Evolutionary conservation across 108 stramenopile genomes (phyloP).

Genomic region (Cyclotella atomus): DNA sequence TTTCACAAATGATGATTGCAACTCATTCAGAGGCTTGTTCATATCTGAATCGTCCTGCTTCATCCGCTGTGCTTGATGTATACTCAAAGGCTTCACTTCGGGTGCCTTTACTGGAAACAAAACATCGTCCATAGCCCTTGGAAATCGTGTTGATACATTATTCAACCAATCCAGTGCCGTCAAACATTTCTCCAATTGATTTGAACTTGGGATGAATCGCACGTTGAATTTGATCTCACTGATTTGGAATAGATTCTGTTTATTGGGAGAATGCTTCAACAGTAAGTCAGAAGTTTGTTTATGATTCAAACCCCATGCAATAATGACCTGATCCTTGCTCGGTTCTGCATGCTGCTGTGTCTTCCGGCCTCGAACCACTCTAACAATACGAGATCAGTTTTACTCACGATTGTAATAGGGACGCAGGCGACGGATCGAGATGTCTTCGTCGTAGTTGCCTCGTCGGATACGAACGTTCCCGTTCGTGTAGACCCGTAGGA

Average conservation of each 20-base stretch:
- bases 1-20: conserved; percentile 58
- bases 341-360: conserved; percentile 5
- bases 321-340: conserved; percentile 27
- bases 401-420: too few species aligned
- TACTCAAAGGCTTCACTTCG: conserved; percentile 27
- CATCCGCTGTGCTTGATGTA: conserved; percentile 11
- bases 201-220: conserved; percentile 52
- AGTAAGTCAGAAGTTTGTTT: conserved; percentile 12
- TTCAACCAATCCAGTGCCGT: conserved; percentile 65
- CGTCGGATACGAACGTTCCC: too few species aligned
- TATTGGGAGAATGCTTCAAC: neutral
- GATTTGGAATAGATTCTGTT: neutral
- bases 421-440: too few species aligned
- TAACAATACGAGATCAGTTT: conserved; percentile 31
- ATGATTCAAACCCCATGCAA: conserved; percentile 34
- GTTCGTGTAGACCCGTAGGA: too few species aligned
- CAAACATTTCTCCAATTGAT: conserved; percentile 30
- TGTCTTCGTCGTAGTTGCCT: too few species aligned
- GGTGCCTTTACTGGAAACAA: conserved; percentile 57
- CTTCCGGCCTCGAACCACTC: conserved; percentile 10
- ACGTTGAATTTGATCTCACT: conserved; percentile 31
- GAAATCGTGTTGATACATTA: conserved; percentile 19
- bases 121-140: conserved; percentile 28
- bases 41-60: conserved; percentile 1
- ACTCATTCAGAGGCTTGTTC: conserved; percentile 42